These are phyloP conservation scores for Neonothopanus nambi DNA, from an alignment of 1,284 basidiomycete genomes.

Conservation along the genomic window DNA sequence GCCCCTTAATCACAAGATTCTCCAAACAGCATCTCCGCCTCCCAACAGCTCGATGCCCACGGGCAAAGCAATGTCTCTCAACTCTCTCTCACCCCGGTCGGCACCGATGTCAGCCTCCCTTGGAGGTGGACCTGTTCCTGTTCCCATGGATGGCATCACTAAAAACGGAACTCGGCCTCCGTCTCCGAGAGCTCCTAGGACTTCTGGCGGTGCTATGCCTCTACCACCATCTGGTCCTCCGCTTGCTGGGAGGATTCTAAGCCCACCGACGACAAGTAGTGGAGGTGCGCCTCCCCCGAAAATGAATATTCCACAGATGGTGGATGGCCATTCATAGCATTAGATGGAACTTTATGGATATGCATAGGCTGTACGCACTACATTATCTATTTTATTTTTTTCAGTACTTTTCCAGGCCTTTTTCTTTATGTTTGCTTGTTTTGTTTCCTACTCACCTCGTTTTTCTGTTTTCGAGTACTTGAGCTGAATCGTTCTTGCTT, in stretches of 20 bases:
- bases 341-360: not conserved
- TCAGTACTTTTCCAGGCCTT: not conserved
- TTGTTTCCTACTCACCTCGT: no score
- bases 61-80: not conserved
- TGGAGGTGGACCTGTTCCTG: not conserved
- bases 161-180: not conserved
- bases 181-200: not conserved
- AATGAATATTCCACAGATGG: conserved; percentile 11
- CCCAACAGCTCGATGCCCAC: not conserved
- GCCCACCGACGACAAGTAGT: not conserved
- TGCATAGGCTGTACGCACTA: not conserved
- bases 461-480: no score
- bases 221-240: not conserved
- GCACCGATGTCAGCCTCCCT: no score
- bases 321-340: conserved; percentile 10
- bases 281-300: conserved; percentile 1
- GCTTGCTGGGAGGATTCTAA: not conserved
- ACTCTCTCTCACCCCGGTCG: not conserved
- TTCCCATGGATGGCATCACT: not conserved
- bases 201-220: not conserved
- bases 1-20: not conserved
- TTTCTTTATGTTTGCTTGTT: no score
- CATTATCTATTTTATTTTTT: not conserved
- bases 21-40: not conserved
- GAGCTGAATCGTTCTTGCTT: no score